Conservation (phyloP, 2,329 filamentous ascomycete genomes). For the Fusarium phyllophilum region DNA sequence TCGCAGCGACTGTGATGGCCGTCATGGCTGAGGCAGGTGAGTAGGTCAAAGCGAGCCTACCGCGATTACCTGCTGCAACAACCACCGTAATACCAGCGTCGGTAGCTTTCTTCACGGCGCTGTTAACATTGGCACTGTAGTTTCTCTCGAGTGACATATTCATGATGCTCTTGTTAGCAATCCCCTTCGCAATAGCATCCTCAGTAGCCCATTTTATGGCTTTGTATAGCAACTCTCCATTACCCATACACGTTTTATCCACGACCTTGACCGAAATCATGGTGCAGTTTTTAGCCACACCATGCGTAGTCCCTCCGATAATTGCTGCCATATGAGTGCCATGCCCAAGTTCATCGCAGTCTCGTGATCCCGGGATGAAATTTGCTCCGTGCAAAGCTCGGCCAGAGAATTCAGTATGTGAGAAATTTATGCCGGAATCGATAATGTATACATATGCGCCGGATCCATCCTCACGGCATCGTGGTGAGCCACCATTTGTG, state of each 20-base stretch:
- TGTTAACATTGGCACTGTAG: fast-evolving
- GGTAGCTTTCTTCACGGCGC: background rate
- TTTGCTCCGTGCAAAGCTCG: background rate
- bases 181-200: background rate
- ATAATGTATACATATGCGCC: background rate
- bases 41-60: fast-evolving
- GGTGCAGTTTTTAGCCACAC: background rate
- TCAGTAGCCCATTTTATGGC: background rate
- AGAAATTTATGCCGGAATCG: background rate
- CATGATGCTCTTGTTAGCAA: background rate
- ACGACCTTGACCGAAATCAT: background rate
- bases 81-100: background rate
- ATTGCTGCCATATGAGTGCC: constrained; percentile 4
- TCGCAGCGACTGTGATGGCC: constrained; percentile 12
- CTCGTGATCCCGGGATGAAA: background rate
- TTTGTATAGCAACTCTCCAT: background rate
- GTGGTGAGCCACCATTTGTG: background rate
- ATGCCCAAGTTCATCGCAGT: background rate
- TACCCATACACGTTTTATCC: background rate
- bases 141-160: fast-evolving
- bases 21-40: background rate
- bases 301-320: background rate
- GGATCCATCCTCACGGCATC: background rate
- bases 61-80: background rate
- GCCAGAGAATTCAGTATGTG: background rate